phyloP scores from a whole-genome alignment of 768 basidiomycete species.

The Russula foetens region DNA sequence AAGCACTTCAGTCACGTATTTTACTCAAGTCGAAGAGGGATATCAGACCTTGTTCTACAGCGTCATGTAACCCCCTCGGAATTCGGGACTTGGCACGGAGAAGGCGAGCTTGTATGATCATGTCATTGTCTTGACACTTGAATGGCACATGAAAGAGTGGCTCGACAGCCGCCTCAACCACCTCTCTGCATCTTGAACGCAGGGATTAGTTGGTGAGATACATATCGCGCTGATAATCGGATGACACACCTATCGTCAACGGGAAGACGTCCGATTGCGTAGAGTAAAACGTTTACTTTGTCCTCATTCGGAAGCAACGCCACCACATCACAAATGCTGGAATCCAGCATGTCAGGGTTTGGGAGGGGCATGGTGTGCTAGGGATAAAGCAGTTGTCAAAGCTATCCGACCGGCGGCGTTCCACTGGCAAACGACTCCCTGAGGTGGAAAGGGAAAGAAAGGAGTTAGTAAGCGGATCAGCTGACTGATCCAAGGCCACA shows the following conservation, averaged over 20 bases:
- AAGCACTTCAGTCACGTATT: neutral
- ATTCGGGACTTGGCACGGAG: neutral
- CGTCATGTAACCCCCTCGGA: neutral
- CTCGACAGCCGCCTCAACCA: neutral
- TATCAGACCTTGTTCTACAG: neutral
- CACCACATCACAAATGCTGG: constrained; percentile 33
- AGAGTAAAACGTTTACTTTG: constrained; percentile 62
- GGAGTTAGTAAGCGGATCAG: too few relatives aligned
- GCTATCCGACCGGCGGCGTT: too few relatives aligned
- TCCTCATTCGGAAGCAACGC: constrained; percentile 50
- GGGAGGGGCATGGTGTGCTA: neutral
- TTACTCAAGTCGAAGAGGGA: neutral
- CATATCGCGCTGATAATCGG: neutral
- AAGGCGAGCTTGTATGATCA: neutral
- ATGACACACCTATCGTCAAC: neutral
- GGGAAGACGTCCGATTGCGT: constrained; percentile 73
- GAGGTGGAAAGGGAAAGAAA: too few relatives aligned
- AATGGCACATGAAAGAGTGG: neutral
- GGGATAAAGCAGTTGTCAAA: too few relatives aligned
- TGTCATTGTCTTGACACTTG: neutral
- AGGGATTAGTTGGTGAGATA: neutral
- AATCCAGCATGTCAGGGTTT: neutral
- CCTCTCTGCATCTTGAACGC: neutral
- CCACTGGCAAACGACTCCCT: too few relatives aligned
- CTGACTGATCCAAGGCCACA: too few relatives aligned